Evolutionary conservation across 805 yeast genomes (phyloP).

Genomic region (Wickerhamomyces silvicola): DNA sequence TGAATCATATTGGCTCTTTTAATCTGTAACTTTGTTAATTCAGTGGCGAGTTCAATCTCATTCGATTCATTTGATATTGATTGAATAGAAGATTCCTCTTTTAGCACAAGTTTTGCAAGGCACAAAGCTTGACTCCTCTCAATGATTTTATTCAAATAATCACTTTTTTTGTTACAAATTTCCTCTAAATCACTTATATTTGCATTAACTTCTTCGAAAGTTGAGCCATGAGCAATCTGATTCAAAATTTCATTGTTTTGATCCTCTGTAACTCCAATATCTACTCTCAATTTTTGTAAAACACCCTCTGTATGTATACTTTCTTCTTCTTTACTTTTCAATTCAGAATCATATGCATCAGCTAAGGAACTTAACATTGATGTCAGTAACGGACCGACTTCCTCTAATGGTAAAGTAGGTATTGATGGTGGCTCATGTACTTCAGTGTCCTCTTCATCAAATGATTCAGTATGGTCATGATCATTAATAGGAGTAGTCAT

Average conservation of each 20-base stretch:
- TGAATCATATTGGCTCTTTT: conserved; percentile 38
- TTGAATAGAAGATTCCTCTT: conserved; percentile 40
- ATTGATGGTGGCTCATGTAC: conserved; percentile 4
- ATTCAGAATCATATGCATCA: conserved; percentile 47
- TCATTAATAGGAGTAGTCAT: conserved; percentile 2
- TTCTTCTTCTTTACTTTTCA: conserved; percentile 50
- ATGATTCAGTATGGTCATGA: conserved; percentile 7
- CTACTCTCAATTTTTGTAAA: conserved; percentile 33
- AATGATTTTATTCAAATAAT: conserved; percentile 34
- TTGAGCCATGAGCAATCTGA: conserved; percentile 17
- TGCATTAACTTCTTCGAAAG: conserved; percentile 10
- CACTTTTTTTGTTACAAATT: conserved; percentile 22
- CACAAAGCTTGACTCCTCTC: conserved; percentile 63
- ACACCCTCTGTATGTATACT: conserved; percentile 40
- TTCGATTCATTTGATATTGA: no score
- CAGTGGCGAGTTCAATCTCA: neutral
- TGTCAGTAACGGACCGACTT: conserved; percentile 22
- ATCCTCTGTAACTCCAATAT: conserved; percentile 30
- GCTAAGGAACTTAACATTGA: conserved; percentile 40
- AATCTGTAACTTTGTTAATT: conserved; percentile 15
- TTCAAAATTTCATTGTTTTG: conserved; percentile 22
- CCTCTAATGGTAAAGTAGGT: conserved; percentile 19
- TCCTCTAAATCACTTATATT: conserved; percentile 13
- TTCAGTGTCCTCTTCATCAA: conserved; percentile 10
- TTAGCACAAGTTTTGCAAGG: conserved; percentile 51